Evolutionary conservation across 805 yeast species (phyloP), one percentile per base, ranked within the genome.

Genomic region (Isabelozyma heimii): DNA sequence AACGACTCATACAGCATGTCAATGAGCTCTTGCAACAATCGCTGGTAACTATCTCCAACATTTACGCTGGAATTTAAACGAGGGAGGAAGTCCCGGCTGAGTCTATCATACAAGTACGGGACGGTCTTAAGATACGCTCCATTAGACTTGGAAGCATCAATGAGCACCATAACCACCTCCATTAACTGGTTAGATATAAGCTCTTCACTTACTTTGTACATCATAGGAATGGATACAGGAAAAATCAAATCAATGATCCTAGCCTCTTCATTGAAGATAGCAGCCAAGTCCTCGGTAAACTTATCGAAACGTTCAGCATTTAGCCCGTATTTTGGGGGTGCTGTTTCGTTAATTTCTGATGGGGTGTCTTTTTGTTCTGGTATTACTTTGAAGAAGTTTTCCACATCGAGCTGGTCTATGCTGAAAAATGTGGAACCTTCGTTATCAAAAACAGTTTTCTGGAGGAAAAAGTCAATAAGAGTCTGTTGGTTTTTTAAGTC

Each of bases 121-220:
- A 79, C 73, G 14, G 67, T 53, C 4, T 48, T 49, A 27, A 79
- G 55, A 50, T 74, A 76, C 8, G 65, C 40, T 3, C 55, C 54
- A 39, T 54, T 60, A 28, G 56, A 47, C 47, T 65, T 68, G 4
- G 76, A 61, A 2, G 53, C 38, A 10, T 63, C 66, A 8, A 67
- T 58, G 8, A 71, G 50, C 14, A 62, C 43, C 55, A 62, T 55
- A 1, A 70, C 50, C 8, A 67, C 49, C 37, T 72, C 76, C 46
- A 64, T 60, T n/a, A 73, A 50, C 47, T 70, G 74, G 52, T 69
- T 73, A 10, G 72, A 58, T 2, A 73, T 65, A 37, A 80, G 63
- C 42, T 73, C 78, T 52, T 80, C 83, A 43, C 77, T 63, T 4
- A 80, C 70, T 47, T 75, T 72, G 54, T 68, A 67, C 73, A 74